A percentile compares a stretch with the other conserved stretches of the same genome.
These are phyloP conservation scores for Tolypocladium pustulatum DNA, from an alignment of 2,329 filamentous ascomycete genomes.

Conservation along the genomic window DNA sequence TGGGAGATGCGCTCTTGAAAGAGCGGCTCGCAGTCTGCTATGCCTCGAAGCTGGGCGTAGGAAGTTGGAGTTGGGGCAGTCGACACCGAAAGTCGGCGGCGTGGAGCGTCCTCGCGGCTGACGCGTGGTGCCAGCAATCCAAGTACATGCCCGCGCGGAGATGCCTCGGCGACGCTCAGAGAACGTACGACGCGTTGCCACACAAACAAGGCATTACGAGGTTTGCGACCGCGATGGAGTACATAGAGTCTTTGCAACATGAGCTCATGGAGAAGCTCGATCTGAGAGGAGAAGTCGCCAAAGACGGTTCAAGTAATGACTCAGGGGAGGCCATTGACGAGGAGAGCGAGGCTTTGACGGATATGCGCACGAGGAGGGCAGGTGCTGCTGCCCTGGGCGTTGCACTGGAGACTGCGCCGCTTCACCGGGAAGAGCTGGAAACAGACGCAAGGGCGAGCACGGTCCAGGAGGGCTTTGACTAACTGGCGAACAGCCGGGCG, in stretches of 20 bases:
- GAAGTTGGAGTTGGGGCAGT: slow-evolving; percentile 56
- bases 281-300: slow-evolving; percentile 21
- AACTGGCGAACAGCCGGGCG: slow-evolving; percentile 11
- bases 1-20: slow-evolving; percentile 74
- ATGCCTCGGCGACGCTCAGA: slow-evolving; percentile 60
- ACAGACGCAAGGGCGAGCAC: slow-evolving; percentile 10
- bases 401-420: slow-evolving; percentile 39
- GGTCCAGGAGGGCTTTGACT: slow-evolving; percentile 31
- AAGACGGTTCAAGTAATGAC: slow-evolving; percentile 29
- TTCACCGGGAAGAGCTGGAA: slow-evolving; percentile 20
- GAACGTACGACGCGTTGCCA: slow-evolving; percentile 40
- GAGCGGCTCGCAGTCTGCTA: slow-evolving; percentile 84
- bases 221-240: slow-evolving; percentile 39
- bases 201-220: slow-evolving; percentile 39
- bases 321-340: slow-evolving; percentile 34
- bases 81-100: slow-evolving; percentile 77
- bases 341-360: slow-evolving; percentile 44
- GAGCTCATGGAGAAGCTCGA: slow-evolving; percentile 37
- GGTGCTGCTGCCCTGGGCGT: slow-evolving; percentile 40
- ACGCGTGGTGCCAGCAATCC: slow-evolving; percentile 69
- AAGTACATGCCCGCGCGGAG: slow-evolving; percentile 70
- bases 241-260: slow-evolving; percentile 40
- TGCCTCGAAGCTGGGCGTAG: slow-evolving; percentile 57
- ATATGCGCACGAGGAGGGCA: slow-evolving; percentile 40
- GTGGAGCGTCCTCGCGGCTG: slow-evolving; percentile 76